These are phyloP conservation scores for Jacaranda mimosifolia DNA, from an alignment of 257 asterid species.

Conservation along the genomic window DNA sequence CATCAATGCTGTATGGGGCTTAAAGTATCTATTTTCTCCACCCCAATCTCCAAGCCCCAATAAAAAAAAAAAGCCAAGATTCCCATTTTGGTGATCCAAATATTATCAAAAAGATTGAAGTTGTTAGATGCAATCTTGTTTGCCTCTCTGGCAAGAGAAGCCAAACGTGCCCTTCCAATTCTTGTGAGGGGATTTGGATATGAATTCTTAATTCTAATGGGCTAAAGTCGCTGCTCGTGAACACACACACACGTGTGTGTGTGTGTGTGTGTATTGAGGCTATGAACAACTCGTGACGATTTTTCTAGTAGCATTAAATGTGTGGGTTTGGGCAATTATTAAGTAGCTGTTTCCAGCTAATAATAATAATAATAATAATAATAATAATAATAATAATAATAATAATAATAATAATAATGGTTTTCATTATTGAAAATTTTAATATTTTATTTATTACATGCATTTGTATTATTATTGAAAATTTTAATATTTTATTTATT, in stretches of 20 bases:
- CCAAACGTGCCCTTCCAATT: too few species aligned
- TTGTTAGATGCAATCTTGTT: too few species aligned
- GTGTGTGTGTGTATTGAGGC: neutral
- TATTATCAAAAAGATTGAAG: too few species aligned
- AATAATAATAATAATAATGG: neutral
- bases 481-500: neutral
- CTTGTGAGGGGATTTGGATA: too few species aligned
- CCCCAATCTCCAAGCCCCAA: too few species aligned
- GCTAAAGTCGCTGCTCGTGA: neutral
- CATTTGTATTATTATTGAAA: neutral
- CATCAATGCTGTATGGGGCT: neutral
- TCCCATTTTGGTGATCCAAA: too few species aligned
- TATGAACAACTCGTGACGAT: neutral
- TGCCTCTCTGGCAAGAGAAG: too few species aligned
- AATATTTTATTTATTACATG: neutral
- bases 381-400: too few species aligned
- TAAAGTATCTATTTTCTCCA: neutral
- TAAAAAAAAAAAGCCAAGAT: too few species aligned
- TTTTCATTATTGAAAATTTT: neutral
- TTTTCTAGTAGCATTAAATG: too few species aligned
- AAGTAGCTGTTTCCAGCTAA: slow-evolving; percentile 18
- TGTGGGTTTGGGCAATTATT: slow-evolving; percentile 4
- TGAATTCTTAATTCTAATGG: too few species aligned
- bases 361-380: too few species aligned
- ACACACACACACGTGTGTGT: neutral